Evolutionary conservation across 345 rosid species (phyloP).

Genomic region (Camelina neglecta): DNA sequence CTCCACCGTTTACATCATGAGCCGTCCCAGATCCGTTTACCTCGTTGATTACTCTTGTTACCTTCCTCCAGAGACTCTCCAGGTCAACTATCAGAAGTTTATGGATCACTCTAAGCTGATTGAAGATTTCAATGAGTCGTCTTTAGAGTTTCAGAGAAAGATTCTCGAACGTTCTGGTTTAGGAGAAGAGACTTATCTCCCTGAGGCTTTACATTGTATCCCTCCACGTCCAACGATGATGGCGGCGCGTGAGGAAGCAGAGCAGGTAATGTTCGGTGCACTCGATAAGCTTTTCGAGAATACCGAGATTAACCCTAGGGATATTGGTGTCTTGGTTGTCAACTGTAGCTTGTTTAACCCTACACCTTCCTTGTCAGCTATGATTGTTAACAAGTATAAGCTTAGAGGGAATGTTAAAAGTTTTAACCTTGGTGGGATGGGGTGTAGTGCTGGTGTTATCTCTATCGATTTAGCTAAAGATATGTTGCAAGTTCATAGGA

Average conservation of each 20-base stretch:
- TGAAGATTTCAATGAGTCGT: conserved; percentile 78
- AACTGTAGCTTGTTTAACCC: conserved; percentile 95
- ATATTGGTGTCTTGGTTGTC: conserved; percentile 81
- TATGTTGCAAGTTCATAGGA: conserved; percentile 86
- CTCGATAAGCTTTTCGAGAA: conserved; percentile 72
- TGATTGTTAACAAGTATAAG: conserved; percentile 87
- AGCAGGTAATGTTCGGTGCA: conserved; percentile 93
- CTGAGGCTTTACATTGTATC: conserved; percentile 72
- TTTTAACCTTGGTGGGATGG: conserved; percentile 88
- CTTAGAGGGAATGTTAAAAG: conserved; percentile 76
- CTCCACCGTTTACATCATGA: conserved; percentile 80
- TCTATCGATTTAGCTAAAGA: conserved; percentile 83
- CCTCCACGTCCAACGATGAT: conserved; percentile 87
- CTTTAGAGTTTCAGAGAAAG: conserved; percentile 84
- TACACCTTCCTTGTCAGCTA: conserved; percentile 86
- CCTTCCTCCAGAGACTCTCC: conserved; percentile 65
- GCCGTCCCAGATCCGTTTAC: conserved; percentile 80
- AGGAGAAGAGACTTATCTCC: conserved; percentile 90
- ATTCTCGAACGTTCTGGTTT: conserved; percentile 84
- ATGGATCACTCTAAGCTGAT: conserved; percentile 79
- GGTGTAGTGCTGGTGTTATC: conserved; percentile 93
- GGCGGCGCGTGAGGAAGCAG: conserved; percentile 87
- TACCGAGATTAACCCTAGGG: conserved; percentile 76
- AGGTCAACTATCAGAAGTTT: conserved; percentile 62
- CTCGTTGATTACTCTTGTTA: conserved; percentile 79